Base-by-base conservation (phyloP, 192 early-diverging fungal genomes). In the Kappamyces sp. region DNA sequence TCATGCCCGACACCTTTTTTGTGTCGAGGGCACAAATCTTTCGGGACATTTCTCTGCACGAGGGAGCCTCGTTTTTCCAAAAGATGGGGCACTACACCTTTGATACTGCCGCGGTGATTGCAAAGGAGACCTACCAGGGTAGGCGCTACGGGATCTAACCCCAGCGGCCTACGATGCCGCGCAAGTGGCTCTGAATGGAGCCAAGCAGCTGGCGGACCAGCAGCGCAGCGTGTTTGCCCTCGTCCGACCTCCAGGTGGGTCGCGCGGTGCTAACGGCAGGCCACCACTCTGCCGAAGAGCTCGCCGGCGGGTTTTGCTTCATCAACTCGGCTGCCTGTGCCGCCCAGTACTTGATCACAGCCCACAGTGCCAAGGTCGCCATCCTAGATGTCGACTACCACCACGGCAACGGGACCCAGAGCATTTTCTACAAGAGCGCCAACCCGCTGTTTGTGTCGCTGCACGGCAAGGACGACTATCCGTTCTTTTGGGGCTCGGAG, bases 281-380 rank as follows among this genome's bases (percentile, higher is more conserved):
- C 36, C 50, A 81, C 9, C 82, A 84, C 57, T 78, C 83, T 3
- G 49, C 77, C 3, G 72, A 66, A 40, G 68, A 79, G 38, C 36
- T 68, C 4, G 61, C 84, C 73, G 83, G 81, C 68, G 93, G 93
- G 9, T 96, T 93, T 51, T 96, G 93, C 58, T 61, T 95, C 14
- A 79, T 88, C 48, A 96, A 96, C 66, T 93, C 90, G 62, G 84
- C 91, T 0, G 89, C 90, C 2, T 78, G 94, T 39, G 89, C 93
- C 2, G 73, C 86, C 0, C 70, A 75, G 8, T 81, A 86, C 45
- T 62, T 90, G 3, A 79, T 81, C 46, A 61, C 63, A 32, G 62
- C 70, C 11, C 59, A 71, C 11, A 59, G 69, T 1, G 60, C 67
- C n/a, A 72, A 71, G 55, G 71, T 95, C 2, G 67, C 88, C 58